These are phyloP conservation scores for Neurospora sp. DNA, from an alignment of 495 filamentous ascomycete species.

Conservation along the genomic window DNA sequence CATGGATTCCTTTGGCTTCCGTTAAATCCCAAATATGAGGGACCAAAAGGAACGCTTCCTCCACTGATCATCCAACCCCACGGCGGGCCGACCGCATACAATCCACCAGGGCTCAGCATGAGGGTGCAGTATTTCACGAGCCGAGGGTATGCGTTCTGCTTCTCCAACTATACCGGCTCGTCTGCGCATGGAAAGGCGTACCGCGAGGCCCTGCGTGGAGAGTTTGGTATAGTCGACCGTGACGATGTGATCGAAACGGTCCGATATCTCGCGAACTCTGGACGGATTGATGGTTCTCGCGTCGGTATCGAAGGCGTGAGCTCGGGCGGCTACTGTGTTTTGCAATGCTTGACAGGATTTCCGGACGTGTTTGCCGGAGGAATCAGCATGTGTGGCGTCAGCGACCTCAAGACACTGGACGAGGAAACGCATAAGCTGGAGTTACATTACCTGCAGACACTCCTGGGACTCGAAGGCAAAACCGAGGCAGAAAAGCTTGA, in stretches of 20 bases:
- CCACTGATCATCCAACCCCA: constrained; percentile 38
- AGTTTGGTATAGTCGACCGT: constrained; percentile 36
- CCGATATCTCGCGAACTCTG: constrained; percentile 24
- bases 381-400: constrained; percentile 35
- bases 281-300: constrained; percentile 24
- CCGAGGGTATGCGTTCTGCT: constrained; percentile 38
- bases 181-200: constrained; percentile 40
- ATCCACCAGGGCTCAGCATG: constrained; percentile 23
- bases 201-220: constrained; percentile 30
- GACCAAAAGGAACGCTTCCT: constrained; percentile 20
- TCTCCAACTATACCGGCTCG: constrained; percentile 41
- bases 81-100: constrained; percentile 38
- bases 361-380: constrained; percentile 30
- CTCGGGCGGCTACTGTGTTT: constrained; percentile 39
- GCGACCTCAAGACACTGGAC: constrained; percentile 30
- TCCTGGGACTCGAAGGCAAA: constrained; percentile 24
- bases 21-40: constrained; percentile 29
- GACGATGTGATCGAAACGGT: constrained; percentile 37
- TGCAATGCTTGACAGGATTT: constrained; percentile 28
- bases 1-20: constrained; percentile 38
- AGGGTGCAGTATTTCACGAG: constrained; percentile 41
- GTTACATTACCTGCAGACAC: constrained; percentile 33
- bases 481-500: constrained; percentile 26
- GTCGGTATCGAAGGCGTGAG: constrained; percentile 39
- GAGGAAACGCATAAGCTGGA: constrained; percentile 45